These are phyloP conservation scores for Sarocladium brachiariae DNA, from an alignment of 2,329 filamentous ascomycete species.

Conservation along the genomic window DNA sequence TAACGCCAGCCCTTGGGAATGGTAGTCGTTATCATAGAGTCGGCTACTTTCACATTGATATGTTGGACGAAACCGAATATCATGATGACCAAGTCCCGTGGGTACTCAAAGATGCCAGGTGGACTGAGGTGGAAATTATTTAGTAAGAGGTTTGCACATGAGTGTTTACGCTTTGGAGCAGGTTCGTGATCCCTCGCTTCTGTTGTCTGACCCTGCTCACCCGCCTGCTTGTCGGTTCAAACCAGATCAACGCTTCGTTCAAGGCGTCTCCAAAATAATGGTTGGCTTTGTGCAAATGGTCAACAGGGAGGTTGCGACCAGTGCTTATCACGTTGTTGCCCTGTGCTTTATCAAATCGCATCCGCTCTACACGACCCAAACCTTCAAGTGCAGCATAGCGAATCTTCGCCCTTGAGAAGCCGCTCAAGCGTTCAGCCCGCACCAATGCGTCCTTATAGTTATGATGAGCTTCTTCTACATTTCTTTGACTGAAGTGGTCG, in stretches of 20 bases:
- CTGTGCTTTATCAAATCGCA: background rate
- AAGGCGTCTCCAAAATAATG: background rate
- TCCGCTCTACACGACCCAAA: background rate
- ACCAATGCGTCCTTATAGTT: background rate
- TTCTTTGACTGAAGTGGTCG: background rate
- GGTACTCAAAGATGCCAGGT: background rate
- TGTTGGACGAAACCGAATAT: background rate
- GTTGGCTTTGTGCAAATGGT: background rate
- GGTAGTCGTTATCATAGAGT: background rate
- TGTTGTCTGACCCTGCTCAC: background rate
- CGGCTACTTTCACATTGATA: background rate
- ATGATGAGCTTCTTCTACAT: background rate
- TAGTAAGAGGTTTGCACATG: background rate
- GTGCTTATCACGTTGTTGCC: background rate
- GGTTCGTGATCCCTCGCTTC: background rate
- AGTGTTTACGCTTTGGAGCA: background rate
- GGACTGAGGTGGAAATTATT: background rate
- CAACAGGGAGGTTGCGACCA: too few relatives aligned
- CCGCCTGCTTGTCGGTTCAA: conserved; percentile 5
- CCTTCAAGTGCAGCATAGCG: conserved; percentile 8
- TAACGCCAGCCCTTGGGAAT: background rate
- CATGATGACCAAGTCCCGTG: background rate
- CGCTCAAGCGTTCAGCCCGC: background rate
- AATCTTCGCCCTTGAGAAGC: conserved; percentile 1
- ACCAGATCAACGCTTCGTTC: conserved; percentile 7